These are phyloP conservation scores for Phyllosticta capitalensis DNA, from an alignment of 2,329 filamentous ascomycete genomes.

Conservation along the genomic window DNA sequence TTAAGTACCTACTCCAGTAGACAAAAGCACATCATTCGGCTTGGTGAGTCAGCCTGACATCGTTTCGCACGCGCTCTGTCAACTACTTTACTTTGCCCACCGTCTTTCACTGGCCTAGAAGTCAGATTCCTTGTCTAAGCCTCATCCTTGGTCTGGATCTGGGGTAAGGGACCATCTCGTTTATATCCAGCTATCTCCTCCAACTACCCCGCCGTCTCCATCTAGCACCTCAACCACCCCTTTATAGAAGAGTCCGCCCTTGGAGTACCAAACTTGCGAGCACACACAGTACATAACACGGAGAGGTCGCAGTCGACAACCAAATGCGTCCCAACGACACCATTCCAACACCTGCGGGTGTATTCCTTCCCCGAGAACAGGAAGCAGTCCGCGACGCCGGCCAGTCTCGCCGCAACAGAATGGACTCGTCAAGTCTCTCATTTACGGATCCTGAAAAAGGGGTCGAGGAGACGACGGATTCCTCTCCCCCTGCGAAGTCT, in stretches of 20 bases:
- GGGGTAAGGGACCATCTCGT: background rate
- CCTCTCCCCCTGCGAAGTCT: background rate
- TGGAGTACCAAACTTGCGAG: background rate
- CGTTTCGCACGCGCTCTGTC: background rate
- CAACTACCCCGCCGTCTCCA: background rate
- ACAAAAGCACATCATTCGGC: background rate
- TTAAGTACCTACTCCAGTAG: background rate
- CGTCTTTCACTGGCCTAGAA: background rate
- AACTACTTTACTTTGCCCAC: background rate
- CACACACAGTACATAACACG: background rate
- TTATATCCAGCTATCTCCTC: background rate
- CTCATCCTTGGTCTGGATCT: background rate
- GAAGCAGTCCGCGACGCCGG: background rate
- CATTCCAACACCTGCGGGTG: background rate
- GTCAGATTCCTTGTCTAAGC: background rate
- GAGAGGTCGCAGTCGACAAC: background rate
- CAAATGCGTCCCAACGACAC: background rate
- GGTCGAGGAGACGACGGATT: background rate
- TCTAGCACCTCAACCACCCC: background rate
- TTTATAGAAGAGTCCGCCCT: background rate
- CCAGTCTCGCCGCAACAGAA: background rate
- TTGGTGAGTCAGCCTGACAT: background rate
- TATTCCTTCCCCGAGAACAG: background rate
- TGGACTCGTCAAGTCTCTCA: background rate
- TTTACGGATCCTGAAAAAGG: background rate